These are phyloP conservation scores for Alisma plantagoaquatica DNA, from an alignment of 106 monocot species.

Conservation along the genomic window DNA sequence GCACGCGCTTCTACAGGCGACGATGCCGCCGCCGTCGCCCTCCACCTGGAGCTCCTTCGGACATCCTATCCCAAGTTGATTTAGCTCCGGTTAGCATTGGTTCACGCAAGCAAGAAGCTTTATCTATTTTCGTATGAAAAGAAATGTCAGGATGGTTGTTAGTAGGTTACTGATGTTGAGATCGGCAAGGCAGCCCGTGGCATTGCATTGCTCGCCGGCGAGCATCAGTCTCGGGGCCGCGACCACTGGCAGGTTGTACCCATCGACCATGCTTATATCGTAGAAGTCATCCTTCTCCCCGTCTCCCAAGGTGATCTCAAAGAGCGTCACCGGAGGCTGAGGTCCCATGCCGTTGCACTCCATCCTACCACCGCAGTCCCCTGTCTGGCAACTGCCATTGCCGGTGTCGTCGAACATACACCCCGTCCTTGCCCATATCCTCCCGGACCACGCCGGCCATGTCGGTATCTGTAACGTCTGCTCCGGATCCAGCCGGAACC, in stretches of 20 bases:
- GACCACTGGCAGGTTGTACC: slow-evolving; percentile 61
- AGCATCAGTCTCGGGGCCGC: slow-evolving; percentile 22
- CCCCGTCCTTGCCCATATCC: slow-evolving; percentile 74
- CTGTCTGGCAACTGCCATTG: slow-evolving; percentile 46
- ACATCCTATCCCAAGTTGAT: slow-evolving; percentile 29
- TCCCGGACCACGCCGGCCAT: slow-evolving; percentile 66
- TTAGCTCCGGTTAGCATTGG: no score
- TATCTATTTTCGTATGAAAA: background rate
- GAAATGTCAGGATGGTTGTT: background rate
- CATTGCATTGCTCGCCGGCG: slow-evolving; percentile 25
- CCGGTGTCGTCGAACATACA: slow-evolving; percentile 50
- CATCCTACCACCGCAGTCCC: slow-evolving; percentile 71
- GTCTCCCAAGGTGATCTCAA: slow-evolving; percentile 64
- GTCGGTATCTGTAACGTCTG: slow-evolving; percentile 30
- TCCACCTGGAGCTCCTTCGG: slow-evolving; percentile 75
- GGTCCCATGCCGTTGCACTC: slow-evolving; percentile 53
- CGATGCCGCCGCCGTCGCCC: slow-evolving; percentile 25
- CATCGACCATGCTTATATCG: slow-evolving; percentile 55
- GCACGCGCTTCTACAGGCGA: slow-evolving; percentile 76
- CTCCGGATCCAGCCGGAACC: slow-evolving; percentile 53
- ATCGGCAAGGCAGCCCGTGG: slow-evolving; percentile 53
- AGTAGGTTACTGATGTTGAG: slow-evolving; percentile 42
- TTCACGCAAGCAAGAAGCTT: no score
- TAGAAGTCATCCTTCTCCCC: slow-evolving; percentile 38
- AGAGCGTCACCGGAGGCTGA: slow-evolving; percentile 50